These are phyloP conservation scores for Hippophae gyantsensis DNA, from an alignment of 306 rosid genomes.

Conservation along the genomic window DNA sequence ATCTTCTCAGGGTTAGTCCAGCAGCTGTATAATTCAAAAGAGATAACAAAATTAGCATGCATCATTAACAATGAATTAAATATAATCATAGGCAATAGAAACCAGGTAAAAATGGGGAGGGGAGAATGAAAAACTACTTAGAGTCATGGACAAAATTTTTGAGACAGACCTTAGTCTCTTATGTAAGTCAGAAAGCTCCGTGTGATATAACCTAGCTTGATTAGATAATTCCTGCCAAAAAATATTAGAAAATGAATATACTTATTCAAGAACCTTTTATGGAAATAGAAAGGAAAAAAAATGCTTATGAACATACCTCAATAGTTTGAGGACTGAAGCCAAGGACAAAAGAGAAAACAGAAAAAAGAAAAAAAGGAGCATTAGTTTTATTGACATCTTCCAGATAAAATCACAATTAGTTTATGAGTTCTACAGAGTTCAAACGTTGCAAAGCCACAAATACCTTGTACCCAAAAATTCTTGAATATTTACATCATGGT, in stretches of 20 bases:
- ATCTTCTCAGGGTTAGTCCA: constrained; percentile 62
- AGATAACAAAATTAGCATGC: constrained; percentile 15
- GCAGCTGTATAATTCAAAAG: constrained; percentile 38
- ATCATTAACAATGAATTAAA: neutral
- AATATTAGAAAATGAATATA: neutral
- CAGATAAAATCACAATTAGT: constrained; percentile 4
- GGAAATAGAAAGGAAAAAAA: neutral
- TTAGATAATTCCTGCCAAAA: constrained; percentile 46
- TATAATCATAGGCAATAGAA: neutral
- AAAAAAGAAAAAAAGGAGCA: constrained; percentile 1
- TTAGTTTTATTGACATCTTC: constrained; percentile 8
- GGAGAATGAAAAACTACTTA: too few relatives aligned
- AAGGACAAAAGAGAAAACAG: constrained; percentile 16
- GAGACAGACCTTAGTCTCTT: constrained; percentile 60
- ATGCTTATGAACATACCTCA: constrained; percentile 38
- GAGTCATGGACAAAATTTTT: neutral
- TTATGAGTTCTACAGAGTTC: neutral
- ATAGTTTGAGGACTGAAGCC: constrained; percentile 57
- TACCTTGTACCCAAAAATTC: constrained; percentile 67
- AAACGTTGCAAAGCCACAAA: constrained; percentile 3
- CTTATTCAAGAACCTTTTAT: neutral
- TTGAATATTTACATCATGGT: constrained; percentile 70
- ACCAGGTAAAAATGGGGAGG: neutral
- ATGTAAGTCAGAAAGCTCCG: constrained; percentile 46
- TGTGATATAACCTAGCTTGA: constrained; percentile 41